These are phyloP conservation scores for Lachnellula hyalina DNA, from an alignment of 2,329 filamentous ascomycete species.

Conservation along the genomic window DNA sequence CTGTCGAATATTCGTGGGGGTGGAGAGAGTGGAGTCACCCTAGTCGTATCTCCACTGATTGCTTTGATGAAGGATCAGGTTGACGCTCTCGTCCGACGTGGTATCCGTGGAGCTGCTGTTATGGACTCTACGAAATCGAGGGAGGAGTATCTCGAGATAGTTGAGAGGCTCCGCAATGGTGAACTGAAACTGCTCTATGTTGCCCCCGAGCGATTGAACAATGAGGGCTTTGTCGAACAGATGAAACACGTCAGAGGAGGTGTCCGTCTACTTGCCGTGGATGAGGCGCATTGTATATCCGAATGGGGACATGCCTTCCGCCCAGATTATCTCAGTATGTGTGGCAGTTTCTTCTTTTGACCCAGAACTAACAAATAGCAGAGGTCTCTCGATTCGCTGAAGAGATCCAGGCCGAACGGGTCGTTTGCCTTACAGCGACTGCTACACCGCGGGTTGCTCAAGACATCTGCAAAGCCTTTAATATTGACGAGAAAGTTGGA, in stretches of 20 bases:
- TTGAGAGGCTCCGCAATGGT: conserved; percentile 42
- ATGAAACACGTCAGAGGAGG: conserved; percentile 51
- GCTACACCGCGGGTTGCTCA: conserved; percentile 51
- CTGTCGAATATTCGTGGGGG: conserved; percentile 20
- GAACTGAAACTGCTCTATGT: conserved; percentile 51
- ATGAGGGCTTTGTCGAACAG: conserved; percentile 52
- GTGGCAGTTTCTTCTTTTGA: not conserved
- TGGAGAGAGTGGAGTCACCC: conserved; percentile 41
- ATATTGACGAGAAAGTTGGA: conserved; percentile 39
- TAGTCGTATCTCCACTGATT: conserved; percentile 52
- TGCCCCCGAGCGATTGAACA: conserved; percentile 55
- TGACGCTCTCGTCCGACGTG: conserved; percentile 44
- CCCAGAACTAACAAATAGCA: conserved; percentile 9
- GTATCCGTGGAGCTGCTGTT: conserved; percentile 45
- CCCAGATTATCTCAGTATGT: conserved; percentile 44
- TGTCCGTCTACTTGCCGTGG: conserved; percentile 50
- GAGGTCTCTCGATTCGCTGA: conserved; percentile 48
- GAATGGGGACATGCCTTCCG: conserved; percentile 49
- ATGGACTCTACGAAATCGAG: conserved; percentile 50
- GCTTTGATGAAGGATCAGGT: conserved; percentile 59
- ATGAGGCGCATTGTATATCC: conserved; percentile 56
- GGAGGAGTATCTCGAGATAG: conserved; percentile 36
- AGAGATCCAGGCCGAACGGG: conserved; percentile 51
- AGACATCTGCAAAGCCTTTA: conserved; percentile 49
- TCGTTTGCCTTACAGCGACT: conserved; percentile 56